These are phyloP conservation scores for Ulota crispa DNA, from an alignment of 225 moss, liverwort and hornwort species.

Conservation along the genomic window DNA sequence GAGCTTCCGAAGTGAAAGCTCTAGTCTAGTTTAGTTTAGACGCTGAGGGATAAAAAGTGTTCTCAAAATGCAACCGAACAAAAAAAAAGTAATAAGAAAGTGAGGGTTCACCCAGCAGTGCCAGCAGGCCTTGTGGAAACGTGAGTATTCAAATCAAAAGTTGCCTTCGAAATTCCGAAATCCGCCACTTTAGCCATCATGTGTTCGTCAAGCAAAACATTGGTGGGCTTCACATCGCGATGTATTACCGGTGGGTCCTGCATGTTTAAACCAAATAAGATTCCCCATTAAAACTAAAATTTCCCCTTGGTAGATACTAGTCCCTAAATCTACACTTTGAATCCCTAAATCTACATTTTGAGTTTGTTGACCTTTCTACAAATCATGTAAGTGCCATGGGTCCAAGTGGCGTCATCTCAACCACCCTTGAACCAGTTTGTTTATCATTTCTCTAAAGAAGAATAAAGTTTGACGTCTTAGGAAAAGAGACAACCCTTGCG, in stretches of 20 bases:
- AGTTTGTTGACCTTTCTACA: too few relatives aligned
- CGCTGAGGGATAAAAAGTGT: too few relatives aligned
- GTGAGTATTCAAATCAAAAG: slow-evolving; percentile 50
- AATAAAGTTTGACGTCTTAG: too few relatives aligned
- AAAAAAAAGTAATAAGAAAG: background rate
- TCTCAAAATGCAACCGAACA: too few relatives aligned
- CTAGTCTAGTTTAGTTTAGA: background rate
- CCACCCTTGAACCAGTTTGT: too few relatives aligned
- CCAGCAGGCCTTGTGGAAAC: slow-evolving; percentile 61
- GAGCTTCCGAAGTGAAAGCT: background rate
- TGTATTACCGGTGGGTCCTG: slow-evolving; percentile 76
- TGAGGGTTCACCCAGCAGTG: slow-evolving; percentile 47
- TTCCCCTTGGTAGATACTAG: background rate
- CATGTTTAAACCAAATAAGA: background rate
- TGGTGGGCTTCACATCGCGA: slow-evolving; percentile 75
- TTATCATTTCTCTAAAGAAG: too few relatives aligned
- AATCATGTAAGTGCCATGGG: too few relatives aligned
- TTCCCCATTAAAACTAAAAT: background rate
- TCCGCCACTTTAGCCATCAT: slow-evolving; percentile 58
- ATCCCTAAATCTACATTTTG: background rate
- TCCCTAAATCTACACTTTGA: background rate
- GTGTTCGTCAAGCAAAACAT: slow-evolving; percentile 65
- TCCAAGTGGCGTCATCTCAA: too few relatives aligned
- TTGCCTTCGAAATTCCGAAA: slow-evolving; percentile 60
- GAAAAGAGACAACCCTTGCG: too few relatives aligned